Conservation (phyloP, 2,329 filamentous ascomycete genomes). For the Ceratocystis diversiconidia region DNA sequence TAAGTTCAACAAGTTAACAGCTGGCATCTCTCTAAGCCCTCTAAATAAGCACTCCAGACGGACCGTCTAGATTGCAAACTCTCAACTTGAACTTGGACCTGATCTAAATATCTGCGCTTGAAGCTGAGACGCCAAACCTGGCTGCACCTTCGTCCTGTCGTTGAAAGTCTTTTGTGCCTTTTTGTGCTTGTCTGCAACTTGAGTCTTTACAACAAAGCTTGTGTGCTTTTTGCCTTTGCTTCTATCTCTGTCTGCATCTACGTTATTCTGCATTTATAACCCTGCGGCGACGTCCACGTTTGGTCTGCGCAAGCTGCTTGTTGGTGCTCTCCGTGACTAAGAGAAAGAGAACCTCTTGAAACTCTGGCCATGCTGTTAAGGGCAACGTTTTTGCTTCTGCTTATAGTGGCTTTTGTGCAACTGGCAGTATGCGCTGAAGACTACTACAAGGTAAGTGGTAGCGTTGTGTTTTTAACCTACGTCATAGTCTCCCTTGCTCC, state of each 20-base stretch:
- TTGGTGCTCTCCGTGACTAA: background rate
- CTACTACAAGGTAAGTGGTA: slow-evolving; percentile 55
- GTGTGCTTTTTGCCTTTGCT: background rate
- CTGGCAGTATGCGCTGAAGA: slow-evolving; percentile 50
- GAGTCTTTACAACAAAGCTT: background rate
- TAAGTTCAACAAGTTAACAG: slow-evolving; percentile 10
- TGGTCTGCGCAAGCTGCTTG: background rate
- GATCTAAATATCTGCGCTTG: background rate
- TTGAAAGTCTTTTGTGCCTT: background rate
- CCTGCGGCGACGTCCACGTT: background rate
- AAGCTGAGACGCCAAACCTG: background rate
- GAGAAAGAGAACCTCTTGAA: background rate
- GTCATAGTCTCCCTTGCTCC: background rate
- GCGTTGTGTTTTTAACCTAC: background rate
- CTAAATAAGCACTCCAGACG: background rate
- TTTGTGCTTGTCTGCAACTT: background rate
- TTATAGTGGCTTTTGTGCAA: slow-evolving; percentile 41
- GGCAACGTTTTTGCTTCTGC: slow-evolving; percentile 31
- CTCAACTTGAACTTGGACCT: background rate
- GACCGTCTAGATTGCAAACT: background rate
- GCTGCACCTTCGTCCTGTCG: background rate
- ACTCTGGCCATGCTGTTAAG: slow-evolving; percentile 29
- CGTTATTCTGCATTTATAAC: background rate
- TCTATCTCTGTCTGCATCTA: background rate
- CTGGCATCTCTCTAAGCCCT: slow-evolving; percentile 9